Base-by-base conservation (phyloP, 2,329 filamentous ascomycete genomes). In the Pestalotiopsis sp. region DNA sequence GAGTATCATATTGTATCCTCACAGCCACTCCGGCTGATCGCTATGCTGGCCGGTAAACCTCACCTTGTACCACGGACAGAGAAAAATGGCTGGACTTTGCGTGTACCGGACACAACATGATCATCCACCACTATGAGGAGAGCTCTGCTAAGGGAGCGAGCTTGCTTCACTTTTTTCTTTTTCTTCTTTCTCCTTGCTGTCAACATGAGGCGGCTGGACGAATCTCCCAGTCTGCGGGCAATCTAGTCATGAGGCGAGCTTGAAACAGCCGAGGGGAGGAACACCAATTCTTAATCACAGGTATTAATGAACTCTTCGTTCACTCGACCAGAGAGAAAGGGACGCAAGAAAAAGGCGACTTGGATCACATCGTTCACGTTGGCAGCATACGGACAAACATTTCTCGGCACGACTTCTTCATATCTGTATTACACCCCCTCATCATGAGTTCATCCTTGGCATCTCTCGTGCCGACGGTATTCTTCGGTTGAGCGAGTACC, bases 21-120 rank as follows among this genome's bases (percentile, higher is more conserved):
- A 12, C 20, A 14, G 25, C 7, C 60, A 39, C 20, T 17, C 14
- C 14, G 14, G 12, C 31, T 11, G 27, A 38, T 7, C 25, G 27
- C 36, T 17, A 39, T 36, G 38, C 3, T 17, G 17, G 13, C 36
- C 60, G 9, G 13, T 13, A n/a, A 38, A 59, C 60, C 60, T 36
- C 60, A 38, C 60, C 60, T 63, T 63, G 60, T 63, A 63, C 60
- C 13, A 63, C 60, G 25, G 25, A 52, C 45, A 9, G 17, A 9
- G 7, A 20, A 20, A n/a, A n/a, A 9, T 52, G 20, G 45, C 45
- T 52, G 17, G 45, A 23, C 5, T 52, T 52, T n/a, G 13, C 57
- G 25, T 14, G n/a, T 23, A n/a, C n/a, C 60, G 11, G 60, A 23
- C n/a, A 14, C 36, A 27, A 13, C 57, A 60, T 17, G 17, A 52